Evolutionary conservation across 2,329 filamentous ascomycete genomes (phyloP).

Genomic region (Sclerotinia subarctica): DNA sequence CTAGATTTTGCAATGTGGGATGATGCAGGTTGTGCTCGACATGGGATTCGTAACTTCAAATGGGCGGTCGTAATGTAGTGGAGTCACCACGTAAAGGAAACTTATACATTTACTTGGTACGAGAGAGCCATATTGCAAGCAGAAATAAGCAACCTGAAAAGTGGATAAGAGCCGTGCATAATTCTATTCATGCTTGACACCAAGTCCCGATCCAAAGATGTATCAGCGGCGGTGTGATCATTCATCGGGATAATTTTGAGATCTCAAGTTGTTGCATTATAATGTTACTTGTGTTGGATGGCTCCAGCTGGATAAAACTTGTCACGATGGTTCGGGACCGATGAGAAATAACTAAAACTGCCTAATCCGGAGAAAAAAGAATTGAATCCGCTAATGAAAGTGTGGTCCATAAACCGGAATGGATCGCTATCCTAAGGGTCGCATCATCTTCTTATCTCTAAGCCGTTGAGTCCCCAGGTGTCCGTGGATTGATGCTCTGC

Average conservation of each 20-base stretch:
- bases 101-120: background rate
- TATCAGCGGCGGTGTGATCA: background rate
- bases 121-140: background rate
- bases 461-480: background rate
- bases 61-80: background rate
- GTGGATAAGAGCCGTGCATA: background rate
- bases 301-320: background rate
- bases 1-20: conserved; percentile 9
- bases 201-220: background rate
- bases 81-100: conserved; percentile 6
- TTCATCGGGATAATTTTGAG: background rate
- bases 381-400: background rate
- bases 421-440: background rate
- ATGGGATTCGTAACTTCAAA: conserved; percentile 9
- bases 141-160: background rate
- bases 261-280: background rate
- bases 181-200: background rate
- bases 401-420: background rate
- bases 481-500: background rate
- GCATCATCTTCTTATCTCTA: background rate
- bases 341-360: background rate
- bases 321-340: background rate
- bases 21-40: conserved; percentile 6
- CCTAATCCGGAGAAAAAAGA: background rate
- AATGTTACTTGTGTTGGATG: background rate